These are phyloP conservation scores for Fusarium nelsonii DNA, from an alignment of 2,329 filamentous ascomycete genomes.

Conservation along the genomic window DNA sequence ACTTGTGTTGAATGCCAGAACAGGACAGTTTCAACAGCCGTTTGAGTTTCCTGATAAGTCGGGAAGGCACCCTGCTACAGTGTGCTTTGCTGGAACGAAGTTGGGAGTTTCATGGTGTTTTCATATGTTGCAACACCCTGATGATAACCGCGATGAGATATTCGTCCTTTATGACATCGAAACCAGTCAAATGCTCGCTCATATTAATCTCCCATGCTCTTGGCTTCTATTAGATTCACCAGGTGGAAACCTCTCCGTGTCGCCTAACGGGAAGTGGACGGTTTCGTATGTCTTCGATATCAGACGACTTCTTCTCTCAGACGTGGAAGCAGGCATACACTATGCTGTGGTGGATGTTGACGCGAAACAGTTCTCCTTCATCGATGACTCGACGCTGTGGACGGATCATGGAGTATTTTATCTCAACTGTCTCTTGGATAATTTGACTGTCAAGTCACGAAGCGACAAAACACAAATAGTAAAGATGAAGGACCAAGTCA, in stretches of 20 bases:
- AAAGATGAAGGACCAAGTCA: too few species aligned
- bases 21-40: too few species aligned
- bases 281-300: not conserved
- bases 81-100: too few species aligned
- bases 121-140: too few species aligned
- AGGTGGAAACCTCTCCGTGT: not conserved
- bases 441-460: too few species aligned
- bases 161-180: not conserved
- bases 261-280: not conserved
- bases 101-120: not conserved
- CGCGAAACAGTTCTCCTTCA: not conserved
- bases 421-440: not conserved
- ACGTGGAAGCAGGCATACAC: not conserved
- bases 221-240: not conserved
- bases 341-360: not conserved
- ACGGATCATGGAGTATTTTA: accelerated
- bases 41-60: too few species aligned
- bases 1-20: too few species aligned
- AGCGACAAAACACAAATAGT: too few species aligned
- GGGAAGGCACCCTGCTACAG: too few species aligned
- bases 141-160: too few species aligned
- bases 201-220: not conserved
- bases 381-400: not conserved
- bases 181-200: not conserved
- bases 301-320: not conserved